Conservation (phyloP, 768 basidiomycete genomes). For the Leccinum ochraceum region DNA sequence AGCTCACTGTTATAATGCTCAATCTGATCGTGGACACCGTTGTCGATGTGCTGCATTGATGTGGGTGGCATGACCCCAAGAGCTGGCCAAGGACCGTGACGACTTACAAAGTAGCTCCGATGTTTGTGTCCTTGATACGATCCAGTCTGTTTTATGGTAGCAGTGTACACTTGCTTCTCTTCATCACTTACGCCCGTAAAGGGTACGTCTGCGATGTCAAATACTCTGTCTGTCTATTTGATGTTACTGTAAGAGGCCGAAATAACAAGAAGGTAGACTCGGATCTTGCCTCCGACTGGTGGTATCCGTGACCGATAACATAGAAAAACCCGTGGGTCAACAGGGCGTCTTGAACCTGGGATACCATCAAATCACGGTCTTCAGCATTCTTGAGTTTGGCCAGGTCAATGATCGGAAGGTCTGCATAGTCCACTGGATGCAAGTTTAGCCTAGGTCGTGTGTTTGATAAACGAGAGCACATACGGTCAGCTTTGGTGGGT, state of each 20-base stretch:
- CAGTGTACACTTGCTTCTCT: background rate
- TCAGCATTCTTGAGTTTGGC: background rate
- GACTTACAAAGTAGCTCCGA: background rate
- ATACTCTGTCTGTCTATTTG: background rate
- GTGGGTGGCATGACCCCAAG: background rate
- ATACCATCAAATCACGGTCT: background rate
- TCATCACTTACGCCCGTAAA: background rate
- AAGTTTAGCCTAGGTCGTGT: background rate
- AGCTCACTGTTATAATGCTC: background rate
- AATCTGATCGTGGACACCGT: background rate
- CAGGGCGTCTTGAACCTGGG: background rate
- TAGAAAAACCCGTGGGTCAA: background rate
- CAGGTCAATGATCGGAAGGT: background rate
- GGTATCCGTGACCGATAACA: background rate
- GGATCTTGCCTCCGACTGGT: background rate
- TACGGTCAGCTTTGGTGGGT: background rate
- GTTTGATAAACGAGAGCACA: background rate
- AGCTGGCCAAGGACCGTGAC: background rate
- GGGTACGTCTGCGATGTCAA: background rate
- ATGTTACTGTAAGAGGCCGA: background rate
- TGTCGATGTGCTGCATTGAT: background rate
- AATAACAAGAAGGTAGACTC: background rate
- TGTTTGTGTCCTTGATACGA: background rate
- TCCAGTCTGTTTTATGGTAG: background rate
- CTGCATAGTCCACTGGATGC: background rate